Evolutionary conservation across 768 basidiomycete species (phyloP), one percentile per base, ranked within the genome.

Genomic region (Suillus lakei): DNA sequence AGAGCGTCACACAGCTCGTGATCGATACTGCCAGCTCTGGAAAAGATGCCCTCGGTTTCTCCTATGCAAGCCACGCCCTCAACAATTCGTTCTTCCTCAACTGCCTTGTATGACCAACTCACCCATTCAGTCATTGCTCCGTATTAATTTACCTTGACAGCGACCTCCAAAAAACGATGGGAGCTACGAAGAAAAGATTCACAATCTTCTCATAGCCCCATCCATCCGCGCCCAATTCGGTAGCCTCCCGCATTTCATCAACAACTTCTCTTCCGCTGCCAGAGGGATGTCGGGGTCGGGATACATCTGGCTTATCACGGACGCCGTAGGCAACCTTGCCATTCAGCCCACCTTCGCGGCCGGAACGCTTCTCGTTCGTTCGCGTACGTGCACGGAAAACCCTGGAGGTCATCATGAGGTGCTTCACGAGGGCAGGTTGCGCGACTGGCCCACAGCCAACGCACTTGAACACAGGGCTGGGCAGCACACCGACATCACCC

Each of bases 11-110:
- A 0, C 88, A 95, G 72, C 91, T 91, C 28, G 85, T 97, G 30
- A 83, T 93, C 38, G 83, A 84, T 41, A 87, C 91, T 12, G 86
- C 94, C 0, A 71, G 79, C 18, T 79, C 86, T 36, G 85, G 85
- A 50, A 80, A 85, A 28, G 79, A 87, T 61, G 84, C 88, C 1
- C 78, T 96, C 61, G 86, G 88, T 30, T 99, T 96, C 78, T 97
- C 93, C 78, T 95, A 96, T 73, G 95, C 96, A 4, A 91, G 91
- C 68, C 86, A 94, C 55, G 93, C 97, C 6, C 81, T 98, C 67
- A 99, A 99, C 80, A 99, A 98, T 77, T 89, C 89, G 70, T 99
- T 94, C 85, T 99, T 99, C 84, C 84, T 99, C 34, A 86, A 93
- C 69, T 84, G 83, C 64, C 83, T 99, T 44, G 97, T 98, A 75